Conservation (phyloP, 768 basidiomycete genomes). For the Hydnum rufescens region DNA sequence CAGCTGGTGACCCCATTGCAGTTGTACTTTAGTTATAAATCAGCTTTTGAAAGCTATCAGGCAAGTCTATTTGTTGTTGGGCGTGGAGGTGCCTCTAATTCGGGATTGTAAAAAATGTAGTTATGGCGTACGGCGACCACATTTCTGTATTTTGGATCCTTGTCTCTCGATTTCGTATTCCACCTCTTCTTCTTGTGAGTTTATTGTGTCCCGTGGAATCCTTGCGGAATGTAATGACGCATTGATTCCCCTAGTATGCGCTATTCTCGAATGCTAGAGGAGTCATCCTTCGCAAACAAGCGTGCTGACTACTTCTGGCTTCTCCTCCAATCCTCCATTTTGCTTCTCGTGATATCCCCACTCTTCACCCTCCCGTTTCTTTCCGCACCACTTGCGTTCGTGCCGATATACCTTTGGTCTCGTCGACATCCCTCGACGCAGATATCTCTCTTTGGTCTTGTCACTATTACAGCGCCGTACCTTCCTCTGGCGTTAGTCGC, state of each 20-base stretch:
- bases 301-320: conserved; percentile 95
- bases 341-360: conserved; percentile 83
- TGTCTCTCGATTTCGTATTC: conserved; percentile 87
- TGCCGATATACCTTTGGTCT: conserved; percentile 95
- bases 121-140: conserved; percentile 77
- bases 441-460: conserved; percentile 87
- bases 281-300: conserved; percentile 80
- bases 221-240: background rate
- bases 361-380: conserved; percentile 85
- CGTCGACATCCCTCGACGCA: conserved; percentile 83
- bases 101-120: conserved; percentile 21
- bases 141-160: conserved; percentile 89
- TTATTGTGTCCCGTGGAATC: background rate
- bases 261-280: conserved; percentile 91
- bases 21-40: conserved; percentile 80
- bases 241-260: conserved; percentile 49
- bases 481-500: conserved; percentile 80
- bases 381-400: conserved; percentile 80
- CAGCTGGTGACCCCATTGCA: conserved; percentile 79
- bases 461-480: conserved; percentile 91
- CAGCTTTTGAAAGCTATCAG: conserved; percentile 65
- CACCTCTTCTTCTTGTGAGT: conserved; percentile 97
- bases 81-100: background rate
- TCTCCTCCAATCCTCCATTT: conserved; percentile 57
- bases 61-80: conserved; percentile 21